These are phyloP conservation scores for Penicillium ucsense DNA, from an alignment of 495 filamentous ascomycete genomes.

Conservation along the genomic window DNA sequence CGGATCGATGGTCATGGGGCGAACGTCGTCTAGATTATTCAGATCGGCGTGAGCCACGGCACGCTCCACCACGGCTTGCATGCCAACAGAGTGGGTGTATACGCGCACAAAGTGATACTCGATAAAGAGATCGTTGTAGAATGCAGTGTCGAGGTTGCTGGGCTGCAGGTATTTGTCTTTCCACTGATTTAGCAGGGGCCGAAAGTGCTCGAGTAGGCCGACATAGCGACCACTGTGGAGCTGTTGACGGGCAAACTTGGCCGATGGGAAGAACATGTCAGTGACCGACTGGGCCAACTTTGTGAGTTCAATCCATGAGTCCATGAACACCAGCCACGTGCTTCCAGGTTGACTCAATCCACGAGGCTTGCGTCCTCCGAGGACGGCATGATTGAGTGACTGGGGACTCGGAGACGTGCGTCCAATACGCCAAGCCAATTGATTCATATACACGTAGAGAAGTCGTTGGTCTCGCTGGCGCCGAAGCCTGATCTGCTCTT, in stretches of 20 bases:
- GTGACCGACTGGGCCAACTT: slow-evolving; percentile 44
- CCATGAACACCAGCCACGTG: slow-evolving; percentile 38
- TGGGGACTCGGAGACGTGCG: slow-evolving; percentile 45
- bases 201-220: slow-evolving; percentile 43
- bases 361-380: slow-evolving; percentile 22
- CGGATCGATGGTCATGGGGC: slow-evolving; percentile 40
- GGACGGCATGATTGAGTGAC: slow-evolving; percentile 33
- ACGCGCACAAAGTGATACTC: slow-evolving; percentile 47
- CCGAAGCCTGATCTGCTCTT: slow-evolving; percentile 30
- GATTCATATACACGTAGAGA: slow-evolving; percentile 44
- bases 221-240: slow-evolving; percentile 44
- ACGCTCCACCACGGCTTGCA: slow-evolving; percentile 45
- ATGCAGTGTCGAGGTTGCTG: slow-evolving; percentile 27
- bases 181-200: slow-evolving; percentile 41
- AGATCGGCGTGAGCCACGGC: slow-evolving; percentile 32
- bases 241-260: slow-evolving; percentile 41
- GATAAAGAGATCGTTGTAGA: slow-evolving; percentile 38
- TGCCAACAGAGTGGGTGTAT: slow-evolving; percentile 44
- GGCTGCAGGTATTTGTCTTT: slow-evolving; percentile 39
- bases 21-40: slow-evolving; percentile 27
- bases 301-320: slow-evolving; percentile 44
- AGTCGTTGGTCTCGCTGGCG: slow-evolving; percentile 36
- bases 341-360: slow-evolving; percentile 21
- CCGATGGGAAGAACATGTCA: slow-evolving; percentile 44
- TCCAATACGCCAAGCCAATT: slow-evolving; percentile 43